Percentiles rank a stretch among this genome's conserved stretches.
Evolutionary conservation across 2,329 filamentous ascomycete species (phyloP).

Genomic region (Lasiodiplodia sp.): DNA sequence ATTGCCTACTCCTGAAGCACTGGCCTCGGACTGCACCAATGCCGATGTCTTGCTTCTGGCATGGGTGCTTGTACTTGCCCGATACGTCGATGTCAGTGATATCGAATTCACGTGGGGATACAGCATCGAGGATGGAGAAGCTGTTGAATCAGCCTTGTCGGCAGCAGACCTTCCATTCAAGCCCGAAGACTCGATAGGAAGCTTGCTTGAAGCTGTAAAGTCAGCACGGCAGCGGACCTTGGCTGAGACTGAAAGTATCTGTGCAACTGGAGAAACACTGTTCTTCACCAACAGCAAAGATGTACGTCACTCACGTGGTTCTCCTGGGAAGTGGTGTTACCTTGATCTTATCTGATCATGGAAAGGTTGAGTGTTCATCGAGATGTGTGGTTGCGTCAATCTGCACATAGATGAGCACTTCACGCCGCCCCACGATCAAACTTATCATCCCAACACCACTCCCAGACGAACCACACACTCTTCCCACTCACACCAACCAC

Average conservation of each 20-base stretch:
- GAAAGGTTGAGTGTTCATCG: background rate
- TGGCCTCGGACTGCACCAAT: background rate
- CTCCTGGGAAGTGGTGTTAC: background rate
- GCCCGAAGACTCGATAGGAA: background rate
- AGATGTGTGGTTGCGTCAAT: background rate
- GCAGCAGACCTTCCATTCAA: background rate
- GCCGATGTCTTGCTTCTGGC: conserved; percentile 17
- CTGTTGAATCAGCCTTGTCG: background rate
- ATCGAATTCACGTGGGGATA: conserved; percentile 16
- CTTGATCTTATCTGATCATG: background rate
- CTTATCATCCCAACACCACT: background rate
- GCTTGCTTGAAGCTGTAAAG: background rate
- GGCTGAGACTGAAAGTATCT: background rate
- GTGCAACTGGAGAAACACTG: background rate
- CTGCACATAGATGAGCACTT: background rate
- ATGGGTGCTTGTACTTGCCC: conserved; percentile 18
- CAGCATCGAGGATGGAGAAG: background rate
- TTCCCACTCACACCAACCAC: background rate
- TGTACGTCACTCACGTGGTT: background rate
- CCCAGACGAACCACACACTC: background rate
- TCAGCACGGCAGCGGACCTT: background rate
- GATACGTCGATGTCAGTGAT: conserved; percentile 4
- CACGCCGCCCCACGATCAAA: background rate
- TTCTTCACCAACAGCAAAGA: conserved; percentile 9
- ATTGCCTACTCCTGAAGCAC: background rate